phyloP scores from a whole-genome alignment of 805 yeast genomes.

The Wickerhamiella siamensis region DNA sequence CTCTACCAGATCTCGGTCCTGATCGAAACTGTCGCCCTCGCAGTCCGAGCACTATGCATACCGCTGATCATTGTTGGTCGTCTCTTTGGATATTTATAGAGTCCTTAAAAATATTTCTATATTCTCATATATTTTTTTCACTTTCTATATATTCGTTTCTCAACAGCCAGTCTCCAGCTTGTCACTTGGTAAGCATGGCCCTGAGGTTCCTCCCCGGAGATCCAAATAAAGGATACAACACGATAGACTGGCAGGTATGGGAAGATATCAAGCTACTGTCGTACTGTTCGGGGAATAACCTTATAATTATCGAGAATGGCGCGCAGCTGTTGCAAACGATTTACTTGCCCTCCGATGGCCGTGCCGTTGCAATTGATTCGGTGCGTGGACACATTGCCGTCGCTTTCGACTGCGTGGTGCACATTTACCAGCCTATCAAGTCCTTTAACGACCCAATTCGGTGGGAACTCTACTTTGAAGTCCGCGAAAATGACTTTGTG shows the following conservation, averaged over 20 bases:
- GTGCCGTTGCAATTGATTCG: slow-evolving; percentile 48
- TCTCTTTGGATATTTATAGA: slow-evolving; percentile 7
- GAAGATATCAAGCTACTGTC: slow-evolving; percentile 42
- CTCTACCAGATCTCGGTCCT: slow-evolving; percentile 21
- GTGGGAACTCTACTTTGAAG: slow-evolving; percentile 2
- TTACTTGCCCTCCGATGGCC: slow-evolving; percentile 52
- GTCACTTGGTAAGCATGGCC: not conserved
- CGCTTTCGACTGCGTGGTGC: slow-evolving; percentile 12
- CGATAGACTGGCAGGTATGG: slow-evolving; percentile 53
- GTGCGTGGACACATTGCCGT: slow-evolving; percentile 36
- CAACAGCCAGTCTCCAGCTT: not conserved
- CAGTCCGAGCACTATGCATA: slow-evolving; percentile 18
- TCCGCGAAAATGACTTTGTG: slow-evolving; percentile 15
- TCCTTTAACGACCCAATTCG: slow-evolving; percentile 13
- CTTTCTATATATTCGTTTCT: not conserved
- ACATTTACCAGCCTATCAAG: slow-evolving; percentile 16
- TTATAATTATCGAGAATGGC: slow-evolving; percentile 45
- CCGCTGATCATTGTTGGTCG: slow-evolving; percentile 19
- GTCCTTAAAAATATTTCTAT: not conserved
- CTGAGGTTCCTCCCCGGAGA: slow-evolving; percentile 60
- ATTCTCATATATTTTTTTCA: not conserved
- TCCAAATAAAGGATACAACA: slow-evolving; percentile 44
- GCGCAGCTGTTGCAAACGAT: slow-evolving; percentile 57
- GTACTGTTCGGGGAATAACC: slow-evolving; percentile 80
- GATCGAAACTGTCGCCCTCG: slow-evolving; percentile 18